These are phyloP conservation scores for Neofusicoccum umdonicola DNA, from an alignment of 2,329 filamentous ascomycete species.

Conservation along the genomic window DNA sequence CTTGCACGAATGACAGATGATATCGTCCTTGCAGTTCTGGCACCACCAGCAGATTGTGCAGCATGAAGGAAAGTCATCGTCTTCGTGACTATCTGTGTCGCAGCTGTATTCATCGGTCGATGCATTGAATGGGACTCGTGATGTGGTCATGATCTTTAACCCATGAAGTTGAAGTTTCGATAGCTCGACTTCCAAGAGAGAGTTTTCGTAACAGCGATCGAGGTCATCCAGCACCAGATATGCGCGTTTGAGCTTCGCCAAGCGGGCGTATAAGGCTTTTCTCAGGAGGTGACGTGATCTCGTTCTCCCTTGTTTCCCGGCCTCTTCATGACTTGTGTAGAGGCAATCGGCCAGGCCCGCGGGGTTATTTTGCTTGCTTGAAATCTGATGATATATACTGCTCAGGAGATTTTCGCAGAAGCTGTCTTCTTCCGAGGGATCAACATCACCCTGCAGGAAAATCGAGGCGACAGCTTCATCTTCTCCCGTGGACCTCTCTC, in stretches of 20 bases:
- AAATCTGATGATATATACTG: conserved; percentile 4
- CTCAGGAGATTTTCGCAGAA: conserved; percentile 6
- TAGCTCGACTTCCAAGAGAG: background rate
- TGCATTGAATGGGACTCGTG: background rate
- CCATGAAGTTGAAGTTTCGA: background rate
- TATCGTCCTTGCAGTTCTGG: background rate
- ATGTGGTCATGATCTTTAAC: background rate
- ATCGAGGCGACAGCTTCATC: background rate
- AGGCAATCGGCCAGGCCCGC: background rate
- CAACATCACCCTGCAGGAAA: conserved; percentile 1
- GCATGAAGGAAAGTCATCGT: background rate
- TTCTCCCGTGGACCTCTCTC: background rate
- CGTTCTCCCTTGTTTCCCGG: background rate
- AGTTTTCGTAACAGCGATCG: background rate
- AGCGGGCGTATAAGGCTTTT: background rate
- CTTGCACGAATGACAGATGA: background rate
- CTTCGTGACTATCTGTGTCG: background rate
- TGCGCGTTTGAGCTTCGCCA: background rate
- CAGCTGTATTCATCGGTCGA: background rate
- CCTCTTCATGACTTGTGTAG: background rate
- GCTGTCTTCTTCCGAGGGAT: background rate
- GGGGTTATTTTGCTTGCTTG: background rate
- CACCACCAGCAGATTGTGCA: background rate
- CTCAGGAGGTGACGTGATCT: background rate
- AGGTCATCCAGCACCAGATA: conserved; percentile 8